phyloP scores from a whole-genome alignment of 352 stramenopile genomes.

The Peronospora tabacina region DNA sequence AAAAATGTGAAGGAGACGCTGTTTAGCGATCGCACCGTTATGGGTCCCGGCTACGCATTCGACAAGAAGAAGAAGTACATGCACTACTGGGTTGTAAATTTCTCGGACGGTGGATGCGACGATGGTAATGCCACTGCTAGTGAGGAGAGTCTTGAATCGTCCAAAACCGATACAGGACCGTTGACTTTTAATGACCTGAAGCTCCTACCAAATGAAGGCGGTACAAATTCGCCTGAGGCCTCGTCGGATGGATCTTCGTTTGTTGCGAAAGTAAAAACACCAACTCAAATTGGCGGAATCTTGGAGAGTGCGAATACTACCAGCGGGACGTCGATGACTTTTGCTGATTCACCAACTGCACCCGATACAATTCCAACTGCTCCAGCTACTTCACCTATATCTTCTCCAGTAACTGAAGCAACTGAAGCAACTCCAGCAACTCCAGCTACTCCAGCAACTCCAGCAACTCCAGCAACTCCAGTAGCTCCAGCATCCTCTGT shows the following conservation, averaged over 20 bases:
- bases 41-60: slow-evolving; percentile 33
- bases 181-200: neutral
- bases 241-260: too few relatives aligned
- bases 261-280: too few relatives aligned
- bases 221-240: neutral
- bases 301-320: too few relatives aligned
- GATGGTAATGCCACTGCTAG: slow-evolving; percentile 7
- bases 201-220: neutral
- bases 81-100: slow-evolving; percentile 37
- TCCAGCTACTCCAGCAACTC: too few relatives aligned
- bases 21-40: slow-evolving; percentile 25
- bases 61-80: slow-evolving; percentile 30
- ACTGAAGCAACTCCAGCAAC: too few relatives aligned
- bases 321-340: too few relatives aligned
- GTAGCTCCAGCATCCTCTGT: too few relatives aligned
- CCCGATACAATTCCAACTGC: neutral
- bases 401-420: neutral
- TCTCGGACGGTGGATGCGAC: slow-evolving; percentile 25
- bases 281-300: too few relatives aligned
- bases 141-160: neutral
- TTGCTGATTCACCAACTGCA: neutral
- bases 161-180: neutral
- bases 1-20: slow-evolving; percentile 32
- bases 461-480: neutral
- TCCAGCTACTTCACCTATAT: neutral